A percentile compares a stretch with the other conserved stretches of the same genome.
These are phyloP conservation scores for Viridothelium virens DNA, from an alignment of 495 filamentous ascomycete species.

Conservation along the genomic window DNA sequence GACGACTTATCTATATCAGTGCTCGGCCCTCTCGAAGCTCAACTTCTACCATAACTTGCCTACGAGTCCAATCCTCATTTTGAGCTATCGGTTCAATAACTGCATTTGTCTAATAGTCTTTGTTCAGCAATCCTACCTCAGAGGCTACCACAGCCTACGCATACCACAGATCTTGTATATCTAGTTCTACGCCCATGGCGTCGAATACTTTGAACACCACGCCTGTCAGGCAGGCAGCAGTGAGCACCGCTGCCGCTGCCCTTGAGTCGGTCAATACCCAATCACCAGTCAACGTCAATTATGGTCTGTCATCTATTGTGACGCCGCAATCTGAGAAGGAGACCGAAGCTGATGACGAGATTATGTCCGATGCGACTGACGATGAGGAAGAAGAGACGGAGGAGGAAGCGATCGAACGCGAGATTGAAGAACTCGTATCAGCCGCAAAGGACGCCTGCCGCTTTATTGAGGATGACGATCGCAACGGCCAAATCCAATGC, in stretches of 20 bases:
- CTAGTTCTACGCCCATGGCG: background rate
- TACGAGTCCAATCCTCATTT: background rate
- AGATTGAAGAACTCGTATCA: background rate
- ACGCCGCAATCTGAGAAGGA: background rate
- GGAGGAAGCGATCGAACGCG: slow-evolving; percentile 2
- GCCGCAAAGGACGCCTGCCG: slow-evolving; percentile 2
- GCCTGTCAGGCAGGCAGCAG: background rate
- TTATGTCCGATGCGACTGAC: background rate
- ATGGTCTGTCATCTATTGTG: background rate
- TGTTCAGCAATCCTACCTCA: too few species aligned
- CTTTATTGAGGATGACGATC: background rate
- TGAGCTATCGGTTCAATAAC: background rate
- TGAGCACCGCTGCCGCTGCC: background rate
- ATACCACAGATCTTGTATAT: background rate
- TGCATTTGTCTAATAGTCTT: background rate
- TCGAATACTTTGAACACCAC: background rate
- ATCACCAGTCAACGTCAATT: too few species aligned
- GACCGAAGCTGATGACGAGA: background rate
- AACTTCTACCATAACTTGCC: background rate
- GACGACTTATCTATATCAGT: background rate
- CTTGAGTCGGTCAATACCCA: too few species aligned
- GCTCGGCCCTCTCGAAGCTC: background rate
- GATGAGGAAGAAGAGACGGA: slow-evolving; percentile 7
- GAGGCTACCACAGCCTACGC: too few species aligned
- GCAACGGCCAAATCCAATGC: slow-evolving; percentile 1